Base-by-base conservation (phyloP, 1,284 basidiomycete species). In the Ustilago trichophora region DNA sequence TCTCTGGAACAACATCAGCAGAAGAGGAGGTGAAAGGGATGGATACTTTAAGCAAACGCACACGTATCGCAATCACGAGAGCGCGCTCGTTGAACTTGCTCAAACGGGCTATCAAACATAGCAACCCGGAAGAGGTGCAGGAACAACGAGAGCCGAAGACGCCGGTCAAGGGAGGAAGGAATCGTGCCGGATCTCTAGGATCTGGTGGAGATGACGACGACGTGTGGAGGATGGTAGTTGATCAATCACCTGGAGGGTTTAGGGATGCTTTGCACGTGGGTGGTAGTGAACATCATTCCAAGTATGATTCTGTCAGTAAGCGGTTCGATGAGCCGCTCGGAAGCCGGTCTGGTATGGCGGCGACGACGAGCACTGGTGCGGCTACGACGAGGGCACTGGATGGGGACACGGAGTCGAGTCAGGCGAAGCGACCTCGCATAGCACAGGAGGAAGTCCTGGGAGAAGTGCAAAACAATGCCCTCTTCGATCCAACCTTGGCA, bases 221-320 rank as follows among this genome's bases (percentile, higher is more conserved):
- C 13, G 27, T 13, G 27, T 54, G 50, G 55, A 33, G 60, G 3
- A 72, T 67, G 37, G 58, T 76, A n/a, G 72, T 78, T 11, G 76
- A 78, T 41, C 59, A 57, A 8, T 71, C 54, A 7, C 73, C 72
- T 3, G 62, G 57, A 4, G 69, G 62, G 3, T 67, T 76, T 34
- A 45, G 75, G 4, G 75, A 78, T 45, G 76, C 76, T 2, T 31
- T 78, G 4, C 65, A 75, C 33, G 67, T 73, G 10, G 74, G 65
- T 0, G 56, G 70, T 0, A 54, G 60, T 18, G 76, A 77, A 32
- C 76, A 78, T 47, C 76, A 78, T 35, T 71, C 66, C 13, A 36
- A 60, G 19, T 72, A 54, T 33, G 76, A 78, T 37, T 53, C 52
- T 7, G 75, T 66, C 6, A 62, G 57, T 6, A 48, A 58, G 13